Base-by-base conservation (phyloP, 371 early-diverging fungal species). In the Mucor lusitanicus region DNA sequence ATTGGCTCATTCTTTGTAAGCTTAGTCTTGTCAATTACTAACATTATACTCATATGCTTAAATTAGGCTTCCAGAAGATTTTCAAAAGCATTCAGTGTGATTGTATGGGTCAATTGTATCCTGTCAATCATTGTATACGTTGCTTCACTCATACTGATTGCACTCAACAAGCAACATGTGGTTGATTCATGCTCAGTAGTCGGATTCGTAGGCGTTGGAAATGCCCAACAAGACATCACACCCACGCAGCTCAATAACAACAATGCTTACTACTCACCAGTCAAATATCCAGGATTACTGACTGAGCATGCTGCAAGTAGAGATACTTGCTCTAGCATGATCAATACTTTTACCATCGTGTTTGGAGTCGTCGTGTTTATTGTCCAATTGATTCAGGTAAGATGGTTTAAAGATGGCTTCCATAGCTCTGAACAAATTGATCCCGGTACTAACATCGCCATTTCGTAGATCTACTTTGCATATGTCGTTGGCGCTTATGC, bases 401-500 rank as follows among this genome's bases (percentile, higher is more conserved):
- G 7, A 53, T n/a, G 32, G 12, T 40, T n/a, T 2, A 48, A 15
- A 19, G 11, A 19, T 2, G 8, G 19, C 13, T 21, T 21, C n/a
- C 23, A 33, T 56, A 63, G 56, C 11, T 9, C 11, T 46, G n/a
- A 21, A 7, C 8, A 2, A 46, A 21, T 17, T 46, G 46, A 46
- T 19, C 11, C 1, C 5, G 19, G 13, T 53, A 42, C 15, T 19
- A 37, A 40, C 40, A 63, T 44, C 19, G 13, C 21, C 27, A n/a
- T n/a, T n/a, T n/a, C n/a, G 6, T 65, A 79, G 83, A 67, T 83
- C 25, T 83, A 83, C 65, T 83, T 83, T 71, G 83, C 81, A 4
- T 75, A 73, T 42, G 81, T 83, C 13, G 83, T 80, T 3, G 63
- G 71, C 33, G 79, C 79, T 56, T 83, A 83, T 55, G 75, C 83